phyloP scores from a whole-genome alignment of 495 filamentous ascomycete species.

The Margaritispora aquatica region DNA sequence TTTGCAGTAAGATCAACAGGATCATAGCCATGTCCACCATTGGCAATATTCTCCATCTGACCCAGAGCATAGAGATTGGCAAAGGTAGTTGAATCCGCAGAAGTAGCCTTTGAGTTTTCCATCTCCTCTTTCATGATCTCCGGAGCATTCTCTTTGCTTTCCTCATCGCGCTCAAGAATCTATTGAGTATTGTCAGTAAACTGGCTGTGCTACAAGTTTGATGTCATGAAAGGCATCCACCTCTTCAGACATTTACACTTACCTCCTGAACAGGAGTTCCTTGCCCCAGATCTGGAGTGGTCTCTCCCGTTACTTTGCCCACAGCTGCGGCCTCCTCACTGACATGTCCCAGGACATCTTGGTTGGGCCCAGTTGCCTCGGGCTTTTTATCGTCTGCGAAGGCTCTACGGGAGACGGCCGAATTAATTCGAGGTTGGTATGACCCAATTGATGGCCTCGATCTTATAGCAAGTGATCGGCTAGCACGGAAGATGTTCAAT shows the following conservation, averaged over 20 bases:
- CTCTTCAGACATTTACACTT: conserved; percentile 15
- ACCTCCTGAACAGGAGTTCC: conserved; percentile 63
- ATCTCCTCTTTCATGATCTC: conserved; percentile 59
- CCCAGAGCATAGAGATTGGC: conserved; percentile 18
- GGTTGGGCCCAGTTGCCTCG: conserved; percentile 38
- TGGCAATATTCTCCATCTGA: conserved; percentile 19
- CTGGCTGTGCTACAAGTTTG: conserved; percentile 3
- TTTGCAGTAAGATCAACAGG: conserved; percentile 50
- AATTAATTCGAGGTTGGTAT: conserved; percentile 9
- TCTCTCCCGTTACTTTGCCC: conserved; percentile 46
- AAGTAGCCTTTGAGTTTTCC: conserved; percentile 1
- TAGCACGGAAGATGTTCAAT: conserved; percentile 37
- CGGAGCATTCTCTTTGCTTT: conserved; percentile 57
- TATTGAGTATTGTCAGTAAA: conserved; percentile 27
- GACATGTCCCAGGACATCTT: conserved; percentile 51
- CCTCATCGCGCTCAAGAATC: conserved; percentile 60
- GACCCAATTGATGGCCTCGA: conserved; percentile 29
- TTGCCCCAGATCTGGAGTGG: conserved; percentile 54
- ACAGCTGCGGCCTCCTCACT: conserved; percentile 59
- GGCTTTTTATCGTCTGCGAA: conserved; percentile 35
- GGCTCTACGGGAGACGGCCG: conserved; percentile 16
- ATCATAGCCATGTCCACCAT: conserved; percentile 23
- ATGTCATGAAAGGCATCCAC: conserved; percentile 9
- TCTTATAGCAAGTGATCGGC: conserved; percentile 39
- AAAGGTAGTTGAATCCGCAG: conserved; percentile 21